A percentile compares a stretch with the other conserved stretches of the same genome.
phyloP scores from a whole-genome alignment of 441 rosid species.

The Adansonia rubrostipa region DNA sequence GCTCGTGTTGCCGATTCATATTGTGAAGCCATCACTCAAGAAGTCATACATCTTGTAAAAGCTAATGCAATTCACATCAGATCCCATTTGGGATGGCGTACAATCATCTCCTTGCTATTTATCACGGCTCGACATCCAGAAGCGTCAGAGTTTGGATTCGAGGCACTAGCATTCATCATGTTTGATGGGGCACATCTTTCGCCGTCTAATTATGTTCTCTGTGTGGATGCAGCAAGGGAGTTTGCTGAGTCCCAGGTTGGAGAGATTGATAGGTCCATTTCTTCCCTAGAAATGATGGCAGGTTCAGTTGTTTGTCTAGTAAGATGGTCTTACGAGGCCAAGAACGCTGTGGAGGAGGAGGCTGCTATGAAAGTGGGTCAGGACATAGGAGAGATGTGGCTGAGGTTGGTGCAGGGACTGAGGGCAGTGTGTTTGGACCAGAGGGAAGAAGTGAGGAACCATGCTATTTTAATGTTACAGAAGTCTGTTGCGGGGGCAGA shows the following conservation, averaged over 20 bases:
- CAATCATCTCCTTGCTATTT: slow-evolving; percentile 62
- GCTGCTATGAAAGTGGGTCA: slow-evolving; percentile 48
- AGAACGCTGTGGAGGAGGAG: slow-evolving; percentile 48
- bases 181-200: slow-evolving; percentile 62
- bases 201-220: slow-evolving; percentile 66
- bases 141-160: slow-evolving; percentile 74
- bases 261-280: slow-evolving; percentile 57
- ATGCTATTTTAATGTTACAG: slow-evolving; percentile 57
- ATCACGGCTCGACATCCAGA: slow-evolving; percentile 80
- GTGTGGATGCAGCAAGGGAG: slow-evolving; percentile 70
- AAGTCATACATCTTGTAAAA: slow-evolving; percentile 68
- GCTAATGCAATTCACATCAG: slow-evolving; percentile 68
- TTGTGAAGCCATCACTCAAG: slow-evolving; percentile 74
- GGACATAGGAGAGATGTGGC: slow-evolving; percentile 81
- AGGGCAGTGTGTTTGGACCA: slow-evolving; percentile 64
- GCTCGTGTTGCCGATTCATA: slow-evolving; percentile 77
- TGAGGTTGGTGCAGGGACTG: slow-evolving; percentile 65
- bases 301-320: slow-evolving; percentile 64
- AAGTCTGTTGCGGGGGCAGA: slow-evolving; percentile 56
- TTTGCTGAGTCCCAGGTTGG: slow-evolving; percentile 80
- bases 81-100: slow-evolving; percentile 70
- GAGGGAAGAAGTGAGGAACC: slow-evolving; percentile 72
- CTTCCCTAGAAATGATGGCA: slow-evolving; percentile 65
- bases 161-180: slow-evolving; percentile 65
- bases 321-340: slow-evolving; percentile 64